Base-by-base conservation (phyloP, 106 monocot species). In the Dioscorea dumetorum region DNA sequence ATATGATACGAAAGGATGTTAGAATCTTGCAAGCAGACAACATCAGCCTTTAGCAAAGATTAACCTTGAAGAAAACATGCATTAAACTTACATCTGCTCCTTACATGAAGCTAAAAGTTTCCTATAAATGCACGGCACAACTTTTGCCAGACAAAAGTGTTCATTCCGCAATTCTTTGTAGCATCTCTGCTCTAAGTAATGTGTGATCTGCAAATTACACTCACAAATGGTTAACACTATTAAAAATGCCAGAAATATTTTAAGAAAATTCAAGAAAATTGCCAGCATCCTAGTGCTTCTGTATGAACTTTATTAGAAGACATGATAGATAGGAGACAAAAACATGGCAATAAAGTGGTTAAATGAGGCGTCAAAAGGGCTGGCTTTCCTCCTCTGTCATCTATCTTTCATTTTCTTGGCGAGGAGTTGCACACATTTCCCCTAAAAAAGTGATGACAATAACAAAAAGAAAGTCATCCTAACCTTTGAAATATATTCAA, bases 71-170 rank as follows among this genome's bases (percentile, higher is more conserved):
- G 50, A 67, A 73, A 12, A 68, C 22, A 57, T 24, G 49, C 21
- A 22, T 34, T 57, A 57, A 82, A 90, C 92, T 89, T 92, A 97
- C 97, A 89, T 97, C 70, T 89, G 91, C 67, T 79, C 91, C 86
- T 89, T 97, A 76, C 97, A 97, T 82, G 89, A 90, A 79, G 78
- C 71, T 78, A 97, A 73, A n/a, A 97, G 31, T 74, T 87, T 97
- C 72, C 84, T 79, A 62, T 97, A 97, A 31, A 87, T 69, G 33
- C 74, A 80, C 56, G 89, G 86, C 34, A 97, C 84, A 52, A 79
- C 84, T 83, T 74, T 92, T 56, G 82, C 97, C 61, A 77, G 68
- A 66, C 48, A 68, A 63, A 83, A 75, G 57, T 66, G 86, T 33
- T 84, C 97, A 79, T 67, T 74, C 7, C 89, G 74, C 74, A 97